A percentile compares a stretch with the other conserved stretches of the same genome.
These are phyloP conservation scores for Raffaelea albimanens DNA, from an alignment of 2,329 filamentous ascomycete genomes.

Conservation along the genomic window DNA sequence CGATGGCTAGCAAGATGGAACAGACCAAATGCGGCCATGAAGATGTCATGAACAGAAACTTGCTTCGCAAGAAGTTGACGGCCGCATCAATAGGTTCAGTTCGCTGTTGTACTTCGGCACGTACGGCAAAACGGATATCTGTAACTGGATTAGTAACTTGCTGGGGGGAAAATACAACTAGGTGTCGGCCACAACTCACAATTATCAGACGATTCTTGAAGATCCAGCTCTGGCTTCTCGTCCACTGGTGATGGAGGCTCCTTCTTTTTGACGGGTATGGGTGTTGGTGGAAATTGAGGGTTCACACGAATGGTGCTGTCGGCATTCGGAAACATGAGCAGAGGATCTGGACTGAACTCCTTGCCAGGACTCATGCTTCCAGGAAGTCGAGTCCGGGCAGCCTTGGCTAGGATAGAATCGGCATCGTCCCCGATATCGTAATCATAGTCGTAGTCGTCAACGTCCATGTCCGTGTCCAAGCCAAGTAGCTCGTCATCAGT, in stretches of 20 bases:
- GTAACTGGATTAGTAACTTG: background rate
- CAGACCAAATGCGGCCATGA: conserved; percentile 60
- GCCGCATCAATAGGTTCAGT: conserved; percentile 74
- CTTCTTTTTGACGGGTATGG: background rate
- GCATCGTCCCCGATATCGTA: conserved; percentile 22
- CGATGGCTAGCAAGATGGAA: conserved; percentile 49
- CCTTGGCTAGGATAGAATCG: conserved; percentile 38
- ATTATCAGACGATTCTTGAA: conserved; percentile 33
- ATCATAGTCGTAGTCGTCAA: conserved; percentile 11
- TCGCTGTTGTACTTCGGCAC: conserved; percentile 80
- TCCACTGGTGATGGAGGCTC: conserved; percentile 13
- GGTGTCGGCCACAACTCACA: conserved; percentile 29
- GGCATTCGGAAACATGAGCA: conserved; percentile 22
- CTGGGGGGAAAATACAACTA: background rate
- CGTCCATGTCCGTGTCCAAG: conserved; percentile 4
- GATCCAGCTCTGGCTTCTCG: conserved; percentile 13
- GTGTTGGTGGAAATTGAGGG: background rate
- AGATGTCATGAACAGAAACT: conserved; percentile 51
- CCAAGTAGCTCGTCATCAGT: conserved; percentile 22
- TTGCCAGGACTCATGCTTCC: conserved; percentile 48
- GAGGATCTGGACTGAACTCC: conserved; percentile 37
- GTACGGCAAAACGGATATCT: conserved; percentile 84
- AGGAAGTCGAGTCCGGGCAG: conserved; percentile 45
- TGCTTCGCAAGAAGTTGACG: conserved; percentile 52
- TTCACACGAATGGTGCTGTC: background rate